Evolutionary conservation across 2,329 filamentous ascomycete genomes (phyloP).

Genomic region (Coniosporium tulheliwenetii): DNA sequence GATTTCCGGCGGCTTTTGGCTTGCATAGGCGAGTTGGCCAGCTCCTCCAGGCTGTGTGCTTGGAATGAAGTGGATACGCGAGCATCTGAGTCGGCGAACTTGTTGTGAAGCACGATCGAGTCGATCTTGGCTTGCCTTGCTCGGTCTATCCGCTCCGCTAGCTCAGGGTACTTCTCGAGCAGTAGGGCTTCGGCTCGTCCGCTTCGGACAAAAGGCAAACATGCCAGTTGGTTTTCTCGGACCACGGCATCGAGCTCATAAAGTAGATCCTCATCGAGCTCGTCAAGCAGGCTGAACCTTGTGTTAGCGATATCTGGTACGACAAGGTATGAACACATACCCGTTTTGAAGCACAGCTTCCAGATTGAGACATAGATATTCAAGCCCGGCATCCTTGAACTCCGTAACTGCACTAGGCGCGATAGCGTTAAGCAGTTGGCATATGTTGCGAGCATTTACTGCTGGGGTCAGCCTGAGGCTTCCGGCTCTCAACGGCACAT

Average conservation of each 20-base stretch:
- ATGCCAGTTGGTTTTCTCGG: constrained; percentile 65
- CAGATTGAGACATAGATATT: constrained; percentile 83
- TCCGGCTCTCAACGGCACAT: background rate
- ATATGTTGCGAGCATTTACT: constrained; percentile 76
- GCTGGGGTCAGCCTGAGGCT: constrained; percentile 1
- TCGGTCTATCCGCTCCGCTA: constrained; percentile 51
- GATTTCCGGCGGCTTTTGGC: constrained; percentile 24
- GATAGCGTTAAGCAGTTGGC: constrained; percentile 70
- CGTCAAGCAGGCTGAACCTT: constrained; percentile 49
- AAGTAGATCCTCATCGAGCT: constrained; percentile 72
- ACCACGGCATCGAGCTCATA: constrained; percentile 67
- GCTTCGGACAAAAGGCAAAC: constrained; percentile 62
- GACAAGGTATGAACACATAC: constrained; percentile 14
- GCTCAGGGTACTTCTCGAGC: constrained; percentile 46
- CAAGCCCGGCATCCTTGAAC: constrained; percentile 77
- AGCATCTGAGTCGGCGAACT: constrained; percentile 50
- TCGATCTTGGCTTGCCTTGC: constrained; percentile 55
- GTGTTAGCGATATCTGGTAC: constrained; percentile 5
- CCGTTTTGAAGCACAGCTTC: constrained; percentile 88
- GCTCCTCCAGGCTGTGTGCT: constrained; percentile 51
- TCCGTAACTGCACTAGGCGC: constrained; percentile 67
- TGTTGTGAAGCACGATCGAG: constrained; percentile 54
- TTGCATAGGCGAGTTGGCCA: constrained; percentile 28
- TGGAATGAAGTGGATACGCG: constrained; percentile 45
- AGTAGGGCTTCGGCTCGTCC: constrained; percentile 53